Conservation (phyloP, 805 yeast species). For the Yarrowia sp. region DNA sequence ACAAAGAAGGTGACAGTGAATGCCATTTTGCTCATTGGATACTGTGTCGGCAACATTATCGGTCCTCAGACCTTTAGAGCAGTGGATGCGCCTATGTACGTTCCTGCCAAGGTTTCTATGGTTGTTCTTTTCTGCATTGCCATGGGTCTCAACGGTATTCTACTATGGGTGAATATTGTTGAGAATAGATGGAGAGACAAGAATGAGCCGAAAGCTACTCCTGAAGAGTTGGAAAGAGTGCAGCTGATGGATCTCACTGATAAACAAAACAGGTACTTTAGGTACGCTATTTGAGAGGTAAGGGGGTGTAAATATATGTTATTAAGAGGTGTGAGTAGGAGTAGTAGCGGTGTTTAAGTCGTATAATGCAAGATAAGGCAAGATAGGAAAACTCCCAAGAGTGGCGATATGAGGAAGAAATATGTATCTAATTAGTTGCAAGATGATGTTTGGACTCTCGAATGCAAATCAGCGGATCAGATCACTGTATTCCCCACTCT, state of each 20-base stretch:
- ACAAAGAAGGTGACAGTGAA: slow-evolving; percentile 72
- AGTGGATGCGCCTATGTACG: slow-evolving; percentile 65
- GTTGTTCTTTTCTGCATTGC: slow-evolving; percentile 59
- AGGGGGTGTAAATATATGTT: too few species aligned
- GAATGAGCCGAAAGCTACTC: slow-evolving; percentile 46
- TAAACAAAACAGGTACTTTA: slow-evolving; percentile 60
- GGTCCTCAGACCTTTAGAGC: slow-evolving; percentile 76
- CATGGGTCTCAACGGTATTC: slow-evolving; percentile 52
- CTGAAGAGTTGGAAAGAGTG: slow-evolving; percentile 46
- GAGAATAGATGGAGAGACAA: slow-evolving; percentile 62
- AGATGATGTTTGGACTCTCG: too few species aligned
- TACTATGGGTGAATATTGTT: slow-evolving; percentile 37
- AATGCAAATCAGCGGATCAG: too few species aligned
- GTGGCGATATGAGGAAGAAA: too few species aligned
- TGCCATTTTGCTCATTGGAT: slow-evolving; percentile 66
- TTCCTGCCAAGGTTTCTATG: slow-evolving; percentile 64
- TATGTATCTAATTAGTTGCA: too few species aligned
- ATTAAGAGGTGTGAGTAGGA: too few species aligned
- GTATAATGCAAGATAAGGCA: too few species aligned
- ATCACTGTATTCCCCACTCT: too few species aligned
- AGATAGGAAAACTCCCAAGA: too few species aligned
- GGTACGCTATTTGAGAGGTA: slow-evolving; percentile 49
- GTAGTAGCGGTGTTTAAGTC: too few species aligned
- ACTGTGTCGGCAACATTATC: slow-evolving; percentile 70
- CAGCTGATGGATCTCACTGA: slow-evolving; percentile 58